phyloP scores from a whole-genome alignment of 1,139 yeast species.

The Suhomyces atakaporum region DNA sequence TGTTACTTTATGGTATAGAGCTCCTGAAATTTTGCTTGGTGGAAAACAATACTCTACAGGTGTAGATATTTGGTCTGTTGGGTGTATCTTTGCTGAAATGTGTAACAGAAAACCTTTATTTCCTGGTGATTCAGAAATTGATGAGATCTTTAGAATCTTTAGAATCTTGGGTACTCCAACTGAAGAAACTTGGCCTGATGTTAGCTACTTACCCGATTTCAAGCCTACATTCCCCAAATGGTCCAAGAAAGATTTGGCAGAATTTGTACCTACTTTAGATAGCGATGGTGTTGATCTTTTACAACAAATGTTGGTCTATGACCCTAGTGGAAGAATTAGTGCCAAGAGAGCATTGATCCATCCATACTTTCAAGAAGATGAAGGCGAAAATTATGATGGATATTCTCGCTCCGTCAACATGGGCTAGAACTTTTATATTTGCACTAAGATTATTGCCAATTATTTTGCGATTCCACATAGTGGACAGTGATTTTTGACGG shows the following conservation, averaged over 20 bases:
- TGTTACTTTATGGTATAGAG: slow-evolving; percentile 96
- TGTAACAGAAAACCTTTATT: slow-evolving; percentile 92
- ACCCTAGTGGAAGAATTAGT: slow-evolving; percentile 90
- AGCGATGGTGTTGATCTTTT: slow-evolving; percentile 80
- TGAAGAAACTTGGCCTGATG: slow-evolving; percentile 96
- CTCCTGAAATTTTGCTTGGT: slow-evolving; percentile 94
- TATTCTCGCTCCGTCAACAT: slow-evolving; percentile 43
- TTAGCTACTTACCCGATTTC: slow-evolving; percentile 88
- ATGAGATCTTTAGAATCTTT: slow-evolving; percentile 93
- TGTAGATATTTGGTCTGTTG: slow-evolving; percentile 98
- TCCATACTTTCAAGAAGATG: slow-evolving; percentile 75
- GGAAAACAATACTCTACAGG: slow-evolving; percentile 98
- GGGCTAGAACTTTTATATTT: slow-evolving; percentile 28
- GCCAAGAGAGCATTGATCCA: slow-evolving; percentile 92
- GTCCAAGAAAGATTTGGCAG: slow-evolving; percentile 71
- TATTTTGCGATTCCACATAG: too few species aligned
- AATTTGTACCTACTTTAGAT: slow-evolving; percentile 80
- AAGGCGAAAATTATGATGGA: slow-evolving; percentile 26
- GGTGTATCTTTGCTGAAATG: slow-evolving; percentile 98
- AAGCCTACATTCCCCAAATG: slow-evolving; percentile 96
- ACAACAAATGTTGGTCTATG: slow-evolving; percentile 79
- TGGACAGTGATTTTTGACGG: too few species aligned
- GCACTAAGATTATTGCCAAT: too few species aligned
- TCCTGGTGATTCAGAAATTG: slow-evolving; percentile 98
- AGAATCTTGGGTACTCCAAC: slow-evolving; percentile 92